These are phyloP conservation scores for Epichloe typhina DNA, from an alignment of 2,329 filamentous ascomycete genomes.

Conservation along the genomic window DNA sequence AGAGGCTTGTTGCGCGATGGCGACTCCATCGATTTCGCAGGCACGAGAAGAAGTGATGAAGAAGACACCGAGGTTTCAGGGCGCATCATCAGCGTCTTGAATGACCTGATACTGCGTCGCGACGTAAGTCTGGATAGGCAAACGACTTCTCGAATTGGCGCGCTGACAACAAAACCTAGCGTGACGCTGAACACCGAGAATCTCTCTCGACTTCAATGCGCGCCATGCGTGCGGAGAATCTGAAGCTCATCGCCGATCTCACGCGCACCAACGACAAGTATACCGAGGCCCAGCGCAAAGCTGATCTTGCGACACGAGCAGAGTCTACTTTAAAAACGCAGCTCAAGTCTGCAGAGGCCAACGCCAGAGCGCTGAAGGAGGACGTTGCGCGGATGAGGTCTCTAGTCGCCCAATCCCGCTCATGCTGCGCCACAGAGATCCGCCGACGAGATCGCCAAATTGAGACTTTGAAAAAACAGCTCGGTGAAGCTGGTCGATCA, in stretches of 20 bases:
- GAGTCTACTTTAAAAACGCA: slow-evolving; percentile 57
- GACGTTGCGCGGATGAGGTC: slow-evolving; percentile 69
- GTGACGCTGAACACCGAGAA: slow-evolving; percentile 81
- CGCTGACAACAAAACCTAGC: slow-evolving; percentile 34
- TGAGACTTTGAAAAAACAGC: slow-evolving; percentile 74
- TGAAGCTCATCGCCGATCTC: slow-evolving; percentile 59
- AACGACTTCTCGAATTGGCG: background rate
- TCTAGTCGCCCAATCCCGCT: slow-evolving; percentile 68
- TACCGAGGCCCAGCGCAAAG: slow-evolving; percentile 40
- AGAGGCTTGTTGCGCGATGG: slow-evolving; percentile 54
- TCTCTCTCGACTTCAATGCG: slow-evolving; percentile 67
- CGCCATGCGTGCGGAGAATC: slow-evolving; percentile 58
- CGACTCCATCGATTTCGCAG: slow-evolving; percentile 69
- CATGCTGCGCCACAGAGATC: slow-evolving; percentile 80
- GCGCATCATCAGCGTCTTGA: slow-evolving; percentile 80
- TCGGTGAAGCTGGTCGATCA: slow-evolving; percentile 56
- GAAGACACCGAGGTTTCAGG: slow-evolving; percentile 55
- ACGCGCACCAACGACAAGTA: slow-evolving; percentile 42
- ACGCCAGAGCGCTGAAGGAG: slow-evolving; percentile 66
- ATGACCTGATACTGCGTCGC: slow-evolving; percentile 80
- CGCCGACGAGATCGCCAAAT: slow-evolving; percentile 83
- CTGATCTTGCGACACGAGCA: slow-evolving; percentile 51
- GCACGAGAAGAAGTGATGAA: slow-evolving; percentile 49
- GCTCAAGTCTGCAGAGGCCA: slow-evolving; percentile 60
- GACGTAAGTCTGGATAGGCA: slow-evolving; percentile 47